Conservation (phyloP, 2,329 filamentous ascomycete species). For the Cercospora janseana region DNA sequence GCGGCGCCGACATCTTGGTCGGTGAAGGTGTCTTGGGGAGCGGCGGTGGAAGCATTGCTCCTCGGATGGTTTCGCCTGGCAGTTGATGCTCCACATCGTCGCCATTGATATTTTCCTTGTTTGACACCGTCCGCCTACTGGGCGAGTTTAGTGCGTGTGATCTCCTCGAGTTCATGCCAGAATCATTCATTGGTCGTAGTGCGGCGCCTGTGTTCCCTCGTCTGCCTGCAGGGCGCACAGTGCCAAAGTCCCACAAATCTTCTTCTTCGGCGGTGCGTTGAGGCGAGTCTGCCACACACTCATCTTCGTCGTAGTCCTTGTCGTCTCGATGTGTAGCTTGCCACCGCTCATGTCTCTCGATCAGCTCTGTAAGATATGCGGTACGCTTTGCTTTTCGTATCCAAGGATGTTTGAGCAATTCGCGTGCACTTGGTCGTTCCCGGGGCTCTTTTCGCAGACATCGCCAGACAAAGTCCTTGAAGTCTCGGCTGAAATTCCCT, state of each 20-base stretch:
- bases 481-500: conserved; percentile 49
- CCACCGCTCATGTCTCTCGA: conserved; percentile 87
- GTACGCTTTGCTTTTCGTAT: conserved; percentile 90
- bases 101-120: conserved; percentile 37
- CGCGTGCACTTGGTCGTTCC: conserved; percentile 81
- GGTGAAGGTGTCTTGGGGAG: conserved; percentile 44
- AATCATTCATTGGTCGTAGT: conserved; percentile 73
- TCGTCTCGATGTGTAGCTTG: conserved; percentile 73
- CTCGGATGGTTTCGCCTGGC: conserved; percentile 18
- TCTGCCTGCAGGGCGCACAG: conserved; percentile 71
- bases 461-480: conserved; percentile 55
- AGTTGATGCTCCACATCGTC: conserved; percentile 39
- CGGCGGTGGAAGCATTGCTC: conserved; percentile 38
- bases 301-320: conserved; percentile 62
- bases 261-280: conserved; percentile 60
- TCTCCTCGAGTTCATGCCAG: conserved; percentile 71
- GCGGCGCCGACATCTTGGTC: conserved; percentile 38
- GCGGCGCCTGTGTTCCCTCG: conserved; percentile 59
- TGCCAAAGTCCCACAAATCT: conserved; percentile 98
- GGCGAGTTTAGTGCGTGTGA: conserved; percentile 43
- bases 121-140: conserved; percentile 34
- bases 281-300: conserved; percentile 49
- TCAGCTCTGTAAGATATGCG: conserved; percentile 92
- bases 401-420: conserved; percentile 85
- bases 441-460: conserved; percentile 87